Evolutionary conservation across 2,329 filamentous ascomycete genomes (phyloP), one percentile per base, ranked within the genome.

Genomic region (Claviceps capensis): DNA sequence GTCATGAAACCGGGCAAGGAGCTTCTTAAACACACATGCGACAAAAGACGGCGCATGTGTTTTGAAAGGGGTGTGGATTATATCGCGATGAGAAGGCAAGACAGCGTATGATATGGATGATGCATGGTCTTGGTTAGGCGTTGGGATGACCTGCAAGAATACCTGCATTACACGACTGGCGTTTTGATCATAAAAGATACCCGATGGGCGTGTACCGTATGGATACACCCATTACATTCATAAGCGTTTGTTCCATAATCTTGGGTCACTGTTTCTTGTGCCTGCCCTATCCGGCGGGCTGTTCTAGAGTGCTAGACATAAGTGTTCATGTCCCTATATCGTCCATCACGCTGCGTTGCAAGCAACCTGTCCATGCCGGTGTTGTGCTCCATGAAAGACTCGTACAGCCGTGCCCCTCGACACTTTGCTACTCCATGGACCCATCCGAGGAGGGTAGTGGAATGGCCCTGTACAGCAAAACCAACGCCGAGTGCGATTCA

Each of bases 401-500:
- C 2, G 26, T 30, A 30, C 14, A 19, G 16, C 44, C 44, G 30
- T 17, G 11, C 14, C 40, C 7, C 5, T 16, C 36, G 7, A 3
- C 13, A 7, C 23, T 1, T 40, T 19, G 2, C 54, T 61, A 65
- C 52, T 62, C 60, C 37, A 65, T 54, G n/a, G 53, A 55, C 9
- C 66, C 80, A 34, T 81, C 78, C 6, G 78, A 71, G 7, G 70
- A 70, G 8, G 84, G 83, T 54, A 90, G 71, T 30, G 83, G 77
- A 54, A 90, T 83, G 7, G 86, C 85, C 58, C 78, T 78, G 70
- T 93, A 93, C 26, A 93, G 75, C 43, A 90, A 71, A 56, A 93
- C 88, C 47, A 93, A 76, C 30, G 87, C 87, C 49, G 86, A 89
- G 68, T 93, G 87, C 51, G 82, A 85, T 69, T 93, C 87, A 58